phyloP scores from a whole-genome alignment of 768 basidiomycete species.

The Leccinellum rugosiceps region DNA sequence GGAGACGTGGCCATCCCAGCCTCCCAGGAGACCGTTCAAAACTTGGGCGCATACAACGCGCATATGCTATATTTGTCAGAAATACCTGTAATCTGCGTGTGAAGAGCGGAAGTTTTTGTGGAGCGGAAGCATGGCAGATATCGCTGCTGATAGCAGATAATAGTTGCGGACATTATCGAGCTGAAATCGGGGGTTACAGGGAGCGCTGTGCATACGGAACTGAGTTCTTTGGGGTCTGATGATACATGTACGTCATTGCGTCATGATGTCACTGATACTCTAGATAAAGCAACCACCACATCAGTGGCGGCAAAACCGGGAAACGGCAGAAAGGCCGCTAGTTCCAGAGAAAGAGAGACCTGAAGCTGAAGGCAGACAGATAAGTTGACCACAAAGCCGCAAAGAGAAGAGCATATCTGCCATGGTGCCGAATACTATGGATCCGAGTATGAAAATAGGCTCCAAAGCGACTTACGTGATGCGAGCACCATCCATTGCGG shows the following conservation, averaged over 20 bases:
- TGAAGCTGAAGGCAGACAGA: too few species aligned
- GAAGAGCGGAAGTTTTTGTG: conserved; percentile 9
- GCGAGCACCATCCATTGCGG: conserved; percentile 35
- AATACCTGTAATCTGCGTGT: conserved; percentile 42
- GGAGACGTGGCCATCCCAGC: conserved; percentile 81
- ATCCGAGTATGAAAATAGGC: conserved; percentile 30
- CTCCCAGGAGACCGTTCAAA: conserved; percentile 70
- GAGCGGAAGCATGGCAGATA: conserved; percentile 2
- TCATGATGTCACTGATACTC: not conserved
- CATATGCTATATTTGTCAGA: conserved; percentile 41
- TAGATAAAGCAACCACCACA: conserved; percentile 37
- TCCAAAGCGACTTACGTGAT: conserved; percentile 34
- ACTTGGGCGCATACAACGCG: conserved; percentile 41
- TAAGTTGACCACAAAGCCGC: conserved; percentile 49
- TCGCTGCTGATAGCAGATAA: not conserved
- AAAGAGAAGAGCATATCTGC: conserved; percentile 82
- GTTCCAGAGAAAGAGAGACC: conserved; percentile 60
- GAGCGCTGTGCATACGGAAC: conserved; percentile 67
- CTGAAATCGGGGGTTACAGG: conserved; percentile 11
- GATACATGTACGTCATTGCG: not conserved
- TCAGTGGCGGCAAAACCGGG: conserved; percentile 76
- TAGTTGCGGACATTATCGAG: conserved; percentile 7
- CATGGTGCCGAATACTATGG: conserved; percentile 78
- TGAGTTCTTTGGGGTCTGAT: conserved; percentile 91
- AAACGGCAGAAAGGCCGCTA: conserved; percentile 67